These are phyloP conservation scores for Eucalyptus globulus DNA, from an alignment of 345 rosid genomes.

Conservation along the genomic window DNA sequence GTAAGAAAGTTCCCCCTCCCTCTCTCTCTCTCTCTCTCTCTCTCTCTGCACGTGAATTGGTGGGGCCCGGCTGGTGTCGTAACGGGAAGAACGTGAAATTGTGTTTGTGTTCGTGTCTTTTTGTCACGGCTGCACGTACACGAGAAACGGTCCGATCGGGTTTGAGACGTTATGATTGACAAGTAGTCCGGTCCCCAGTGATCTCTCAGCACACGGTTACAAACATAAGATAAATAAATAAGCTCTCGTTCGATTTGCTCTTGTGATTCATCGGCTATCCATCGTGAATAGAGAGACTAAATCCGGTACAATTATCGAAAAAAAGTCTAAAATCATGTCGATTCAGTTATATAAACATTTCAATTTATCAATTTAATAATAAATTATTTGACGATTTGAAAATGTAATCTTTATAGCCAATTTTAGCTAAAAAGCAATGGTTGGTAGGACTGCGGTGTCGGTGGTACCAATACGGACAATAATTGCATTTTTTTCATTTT, in stretches of 20 bases:
- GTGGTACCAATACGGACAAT: fast-evolving
- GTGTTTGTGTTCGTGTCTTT: too few relatives aligned
- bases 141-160: background rate
- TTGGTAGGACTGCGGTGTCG: fast-evolving
- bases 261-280: background rate
- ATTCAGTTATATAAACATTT: too few relatives aligned
- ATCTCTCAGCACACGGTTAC: background rate
- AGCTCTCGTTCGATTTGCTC: background rate
- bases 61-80: background rate
- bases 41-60: background rate
- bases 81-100: too few relatives aligned
- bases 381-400: background rate
- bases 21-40: background rate
- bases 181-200: background rate
- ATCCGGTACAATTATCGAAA: too few relatives aligned
- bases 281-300: background rate
- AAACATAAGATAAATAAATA: too few relatives aligned
- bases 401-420: background rate
- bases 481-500: background rate
- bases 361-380: too few relatives aligned
- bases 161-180: background rate
- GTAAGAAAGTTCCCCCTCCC: background rate
- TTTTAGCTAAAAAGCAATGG: background rate
- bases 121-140: background rate
- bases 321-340: fast-evolving